phyloP scores from a whole-genome alignment of 257 asterid species.

The Rubia yunnanensis region DNA sequence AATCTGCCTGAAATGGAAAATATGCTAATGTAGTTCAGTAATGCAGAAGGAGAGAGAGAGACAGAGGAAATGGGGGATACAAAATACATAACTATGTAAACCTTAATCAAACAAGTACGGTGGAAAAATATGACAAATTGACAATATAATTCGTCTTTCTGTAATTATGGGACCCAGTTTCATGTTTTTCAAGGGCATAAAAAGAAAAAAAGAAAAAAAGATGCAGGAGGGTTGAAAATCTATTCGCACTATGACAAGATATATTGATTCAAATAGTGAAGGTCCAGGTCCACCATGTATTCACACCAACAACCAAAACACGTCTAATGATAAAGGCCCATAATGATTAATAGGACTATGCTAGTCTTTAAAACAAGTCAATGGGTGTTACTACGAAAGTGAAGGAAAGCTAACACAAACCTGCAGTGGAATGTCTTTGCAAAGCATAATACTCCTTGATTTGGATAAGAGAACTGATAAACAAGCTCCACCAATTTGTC shows the following conservation, averaged over 20 bases:
- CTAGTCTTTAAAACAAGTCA: not conserved
- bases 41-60: not conserved
- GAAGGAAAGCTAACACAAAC: constrained; percentile 3
- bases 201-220: not conserved
- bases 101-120: not conserved
- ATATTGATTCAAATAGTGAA: not conserved
- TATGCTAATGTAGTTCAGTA: not conserved
- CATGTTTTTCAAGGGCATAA: not conserved
- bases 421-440: constrained; percentile 16
- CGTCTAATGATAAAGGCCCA: not conserved
- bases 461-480: not conserved
- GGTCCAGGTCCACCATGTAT: not conserved
- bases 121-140: too few relatives aligned
- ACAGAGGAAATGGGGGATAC: not conserved
- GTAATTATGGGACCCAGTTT: not conserved
- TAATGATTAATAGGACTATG: not conserved
- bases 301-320: not conserved
- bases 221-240: not conserved
- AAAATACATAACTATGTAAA: not conserved
- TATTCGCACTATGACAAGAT: not conserved
- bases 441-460: constrained; percentile 18
- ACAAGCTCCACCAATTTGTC: not conserved
- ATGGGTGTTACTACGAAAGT: not conserved
- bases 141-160: not conserved
- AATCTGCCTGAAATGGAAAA: not conserved